Percentiles rank a stretch among this genome's conserved stretches.
Conservation (phyloP, 2,329 filamentous ascomycete species). For the Apiospora koreana region DNA sequence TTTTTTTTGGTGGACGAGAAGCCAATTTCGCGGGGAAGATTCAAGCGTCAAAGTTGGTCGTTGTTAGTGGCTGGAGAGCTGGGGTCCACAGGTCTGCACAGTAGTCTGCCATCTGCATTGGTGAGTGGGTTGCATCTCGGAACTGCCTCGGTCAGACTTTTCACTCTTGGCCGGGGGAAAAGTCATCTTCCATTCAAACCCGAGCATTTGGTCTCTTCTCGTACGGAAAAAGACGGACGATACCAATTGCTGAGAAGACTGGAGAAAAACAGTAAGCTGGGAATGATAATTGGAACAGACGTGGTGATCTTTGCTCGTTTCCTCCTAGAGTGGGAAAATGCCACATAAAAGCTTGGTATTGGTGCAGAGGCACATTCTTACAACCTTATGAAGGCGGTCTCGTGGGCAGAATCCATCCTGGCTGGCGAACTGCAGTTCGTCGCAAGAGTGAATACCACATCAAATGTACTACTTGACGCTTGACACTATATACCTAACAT, state of each 20-base stretch:
- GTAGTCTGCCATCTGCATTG: too few species aligned
- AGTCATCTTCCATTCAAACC: not conserved
- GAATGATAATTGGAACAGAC: not conserved
- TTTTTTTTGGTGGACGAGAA: not conserved
- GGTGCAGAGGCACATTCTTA: too few species aligned
- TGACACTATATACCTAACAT: not conserved
- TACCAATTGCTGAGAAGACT: slow-evolving; percentile 2
- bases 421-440: not conserved
- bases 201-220: not conserved
- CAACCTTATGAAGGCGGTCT: not conserved
- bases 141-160: slow-evolving; percentile 3
- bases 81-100: slow-evolving; percentile 2
- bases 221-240: slow-evolving; percentile 3
- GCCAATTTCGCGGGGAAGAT: slow-evolving; percentile 5
- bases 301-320: slow-evolving; percentile 1
- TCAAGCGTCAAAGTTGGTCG: not conserved
- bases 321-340: not conserved
- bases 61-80: slow-evolving; percentile 3
- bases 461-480: not conserved
- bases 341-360: not conserved
- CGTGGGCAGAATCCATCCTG: not conserved
- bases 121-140: slow-evolving; percentile 6
- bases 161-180: not conserved
- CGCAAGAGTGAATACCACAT: not conserved
- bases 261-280: not conserved